Base-by-base conservation (phyloP, 768 basidiomycete genomes). In the Boletellus ananiceps region DNA sequence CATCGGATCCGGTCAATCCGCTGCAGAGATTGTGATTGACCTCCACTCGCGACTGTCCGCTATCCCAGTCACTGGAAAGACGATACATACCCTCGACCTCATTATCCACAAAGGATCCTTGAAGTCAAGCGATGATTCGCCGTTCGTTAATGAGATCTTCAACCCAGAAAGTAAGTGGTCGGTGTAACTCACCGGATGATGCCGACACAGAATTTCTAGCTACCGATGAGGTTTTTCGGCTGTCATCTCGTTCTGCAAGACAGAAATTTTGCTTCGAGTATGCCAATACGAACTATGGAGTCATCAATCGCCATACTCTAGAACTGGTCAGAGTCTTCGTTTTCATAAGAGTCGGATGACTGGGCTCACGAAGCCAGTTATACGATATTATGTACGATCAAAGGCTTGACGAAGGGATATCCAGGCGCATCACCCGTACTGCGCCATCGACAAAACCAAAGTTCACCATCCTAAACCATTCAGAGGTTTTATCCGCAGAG, bases 81-180 rank as follows among this genome's bases (percentile, higher is more conserved):
- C 52, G 2, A 54, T 55, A n/a, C 77, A 79, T 50, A 62, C 67
- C 40, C 56, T 80, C 39, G 73, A 80, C 44, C 71, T 80, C 60
- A 70, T 81, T 48, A 72, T 81, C 52, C 74, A 77, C 14, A 72
- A 74, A 55, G 77, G 76, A 13, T 71, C 73, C 0, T 57, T 80
- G 39, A 77, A 74, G 47, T 76, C 76, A 8, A 76, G 76, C 40
- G 79, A 81, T 49, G 76, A 77, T 49, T 73, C 75, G 1, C 75
- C 75, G 1, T 81, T 79, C 53, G 69, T 74, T 37, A 80, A 81
- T 60, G 77, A 78, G 53, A 74, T 79, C 6, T 81, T 80, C 52
- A 76, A 79, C 55, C 78, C 79, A 21, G 69, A 62, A 14, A 57
- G 74, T 75, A 55, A 50, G 74, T 63, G 12, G 25, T 27, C 44